Conservation (phyloP, 495 filamentous ascomycete genomes). For the Hypoxylon subgilvum region DNA sequence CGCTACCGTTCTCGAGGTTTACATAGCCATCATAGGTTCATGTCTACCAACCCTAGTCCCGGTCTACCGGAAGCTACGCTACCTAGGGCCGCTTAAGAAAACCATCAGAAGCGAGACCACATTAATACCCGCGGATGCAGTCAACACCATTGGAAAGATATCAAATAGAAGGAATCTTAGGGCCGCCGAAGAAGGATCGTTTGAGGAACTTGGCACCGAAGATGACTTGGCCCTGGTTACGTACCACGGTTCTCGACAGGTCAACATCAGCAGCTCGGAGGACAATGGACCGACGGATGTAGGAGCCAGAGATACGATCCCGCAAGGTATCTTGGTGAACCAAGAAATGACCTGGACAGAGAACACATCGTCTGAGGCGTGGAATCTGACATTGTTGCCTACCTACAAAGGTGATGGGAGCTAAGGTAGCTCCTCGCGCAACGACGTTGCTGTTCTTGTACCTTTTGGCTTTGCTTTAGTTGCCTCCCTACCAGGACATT, state of each 20-base stretch:
- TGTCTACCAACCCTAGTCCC: slow-evolving; percentile 16
- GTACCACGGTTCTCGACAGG: neutral
- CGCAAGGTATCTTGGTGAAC: neutral
- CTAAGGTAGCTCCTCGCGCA: no score
- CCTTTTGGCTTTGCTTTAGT: no score
- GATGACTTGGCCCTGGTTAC: neutral
- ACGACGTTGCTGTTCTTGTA: no score
- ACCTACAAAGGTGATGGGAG: no score
- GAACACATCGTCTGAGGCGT: no score
- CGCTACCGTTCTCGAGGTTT: slow-evolving; percentile 11
- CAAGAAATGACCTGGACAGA: neutral
- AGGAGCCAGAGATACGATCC: neutral
- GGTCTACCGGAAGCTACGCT: slow-evolving; percentile 6
- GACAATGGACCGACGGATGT: neutral
- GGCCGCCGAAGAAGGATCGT: neutral
- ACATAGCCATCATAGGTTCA: slow-evolving; percentile 15
- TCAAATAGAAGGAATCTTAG: neutral
- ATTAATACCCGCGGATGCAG: neutral
- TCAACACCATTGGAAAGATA: neutral
- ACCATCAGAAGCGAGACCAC: neutral
- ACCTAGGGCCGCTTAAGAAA: neutral
- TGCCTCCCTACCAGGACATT: no score
- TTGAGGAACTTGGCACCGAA: neutral
- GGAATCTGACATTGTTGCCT: no score
- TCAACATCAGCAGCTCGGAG: neutral